Base-by-base conservation (phyloP, 441 rosid genomes). In the Hura crepitans region DNA sequence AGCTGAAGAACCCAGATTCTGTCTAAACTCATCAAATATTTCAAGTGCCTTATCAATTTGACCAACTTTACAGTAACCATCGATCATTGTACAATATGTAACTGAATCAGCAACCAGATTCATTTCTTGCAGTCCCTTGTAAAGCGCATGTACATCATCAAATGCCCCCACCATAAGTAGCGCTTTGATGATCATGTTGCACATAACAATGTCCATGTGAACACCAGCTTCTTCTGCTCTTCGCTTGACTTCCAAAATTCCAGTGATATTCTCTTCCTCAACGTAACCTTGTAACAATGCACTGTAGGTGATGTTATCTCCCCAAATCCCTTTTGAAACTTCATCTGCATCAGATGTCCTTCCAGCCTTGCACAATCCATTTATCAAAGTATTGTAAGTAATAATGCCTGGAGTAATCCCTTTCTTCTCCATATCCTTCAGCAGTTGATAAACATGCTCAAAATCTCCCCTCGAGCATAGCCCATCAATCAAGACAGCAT, bases 21-120 rank as follows among this genome's bases (percentile, higher is more conserved):
- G 68, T 81, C 90, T 86, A 75, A 86, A 73, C 76, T 89, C 90
- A 69, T 90, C 90, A 86, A 92, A 89, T 66, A 87, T 70, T 81
- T 87, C 83, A 68, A 90, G 84, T 22, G 96, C 95, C 69, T 92
- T 90, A 31, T 89, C 91, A 55, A 90, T 79, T 70, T 81, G 81
- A 50, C 89, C 92, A 2, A 69, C 70, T 81, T 82, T 84, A 77
- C 87, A 87, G 54, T 42, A 89, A 14, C 95, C 89, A 47, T 82
- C 74, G 35, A 89, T 85, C 86, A 90, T 60, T 22, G 83, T 82
- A 61, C 83, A 73, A 68, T 80, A 90, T 5, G 95, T 92, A 80
- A 77, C 70, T 25, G 83, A 81, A 79, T 90, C 74, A 61, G 90
- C 84, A 68, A 75, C 72, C 82, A 92, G 74, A 67, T 81, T 73